Evolutionary conservation across 768 basidiomycete species (phyloP).

Genomic region (Lactarius sp.): DNA sequence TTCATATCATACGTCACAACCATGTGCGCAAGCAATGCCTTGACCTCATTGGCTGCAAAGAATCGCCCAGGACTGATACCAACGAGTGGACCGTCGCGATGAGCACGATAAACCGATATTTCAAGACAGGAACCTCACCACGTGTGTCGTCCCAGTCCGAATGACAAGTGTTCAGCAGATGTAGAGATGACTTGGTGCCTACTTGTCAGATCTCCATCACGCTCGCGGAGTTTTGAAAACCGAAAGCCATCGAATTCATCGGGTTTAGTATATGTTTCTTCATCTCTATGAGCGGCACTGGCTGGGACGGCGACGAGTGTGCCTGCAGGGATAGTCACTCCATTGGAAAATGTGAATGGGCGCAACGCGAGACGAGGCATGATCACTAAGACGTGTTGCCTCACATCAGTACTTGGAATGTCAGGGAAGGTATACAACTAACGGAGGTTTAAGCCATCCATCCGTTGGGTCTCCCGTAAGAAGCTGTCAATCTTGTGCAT

Average conservation of each 20-base stretch:
- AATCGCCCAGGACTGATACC: conserved; percentile 35
- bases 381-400: conserved; percentile 16
- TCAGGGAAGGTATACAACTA: conserved; percentile 9
- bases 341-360: conserved; percentile 43
- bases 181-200: conserved; percentile 18
- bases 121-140: conserved; percentile 24
- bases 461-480: conserved; percentile 33
- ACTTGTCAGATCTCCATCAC: neutral
- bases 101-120: neutral
- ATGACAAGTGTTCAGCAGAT: conserved; percentile 20
- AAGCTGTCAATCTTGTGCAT: conserved; percentile 37
- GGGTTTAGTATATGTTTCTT: conserved; percentile 34
- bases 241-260: conserved; percentile 41
- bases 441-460: conserved; percentile 28
- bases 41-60: conserved; percentile 35
- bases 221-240: conserved; percentile 28
- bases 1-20: conserved; percentile 34
- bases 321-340: conserved; percentile 38
- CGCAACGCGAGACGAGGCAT: conserved; percentile 35
- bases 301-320: conserved; percentile 34
- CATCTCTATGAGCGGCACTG: conserved; percentile 32
- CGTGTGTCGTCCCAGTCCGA: conserved; percentile 27
- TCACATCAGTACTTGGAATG: neutral
- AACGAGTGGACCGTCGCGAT: neutral
- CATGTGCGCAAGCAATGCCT: conserved; percentile 34